Conservation (phyloP, 768 basidiomycete species). For the Gymnopilus junonius region DNA sequence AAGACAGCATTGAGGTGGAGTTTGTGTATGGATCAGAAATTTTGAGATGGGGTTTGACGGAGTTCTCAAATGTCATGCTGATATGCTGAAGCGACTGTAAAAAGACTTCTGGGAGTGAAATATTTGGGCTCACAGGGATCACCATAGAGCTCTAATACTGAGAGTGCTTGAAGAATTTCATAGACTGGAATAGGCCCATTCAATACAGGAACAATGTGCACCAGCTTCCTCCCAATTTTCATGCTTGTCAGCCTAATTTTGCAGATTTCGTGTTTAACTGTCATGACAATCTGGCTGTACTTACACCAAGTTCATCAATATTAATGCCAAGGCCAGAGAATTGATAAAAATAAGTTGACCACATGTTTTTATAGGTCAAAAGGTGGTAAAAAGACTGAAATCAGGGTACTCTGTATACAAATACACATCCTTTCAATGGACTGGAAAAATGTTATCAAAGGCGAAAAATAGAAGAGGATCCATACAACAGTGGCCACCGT, state of each 20-base stretch:
- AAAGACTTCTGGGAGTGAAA: background rate
- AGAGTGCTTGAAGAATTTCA: background rate
- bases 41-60: background rate
- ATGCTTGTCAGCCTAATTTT: no score
- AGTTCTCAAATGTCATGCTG: background rate
- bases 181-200: background rate
- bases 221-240: background rate
- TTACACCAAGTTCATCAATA: no score
- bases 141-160: background rate
- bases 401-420: no score
- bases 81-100: background rate
- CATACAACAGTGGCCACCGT: constrained; percentile 59
- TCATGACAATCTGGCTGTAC: no score
- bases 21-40: background rate
- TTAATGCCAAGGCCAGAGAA: no score
- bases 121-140: background rate
- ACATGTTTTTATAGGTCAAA: no score
- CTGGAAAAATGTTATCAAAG: background rate
- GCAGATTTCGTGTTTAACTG: no score
- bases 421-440: background rate
- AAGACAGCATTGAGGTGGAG: background rate
- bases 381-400: no score
- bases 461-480: background rate
- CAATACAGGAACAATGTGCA: background rate
- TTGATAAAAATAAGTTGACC: no score